phyloP scores from a whole-genome alignment of 2,329 filamentous ascomycete species.

The Aspergillus terreus region DNA sequence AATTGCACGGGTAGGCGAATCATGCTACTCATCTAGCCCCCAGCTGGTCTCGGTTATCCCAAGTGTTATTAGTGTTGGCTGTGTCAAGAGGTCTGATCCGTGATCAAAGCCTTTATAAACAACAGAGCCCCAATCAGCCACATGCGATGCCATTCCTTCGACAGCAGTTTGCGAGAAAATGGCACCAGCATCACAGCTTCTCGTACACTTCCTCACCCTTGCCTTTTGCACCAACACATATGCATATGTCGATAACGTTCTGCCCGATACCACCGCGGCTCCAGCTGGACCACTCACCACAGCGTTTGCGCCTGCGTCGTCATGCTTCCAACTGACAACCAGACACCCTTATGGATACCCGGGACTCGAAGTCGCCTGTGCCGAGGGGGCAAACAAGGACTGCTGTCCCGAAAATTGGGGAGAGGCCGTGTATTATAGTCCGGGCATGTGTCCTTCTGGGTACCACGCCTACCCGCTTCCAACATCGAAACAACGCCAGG shows the following conservation, averaged over 20 bases:
- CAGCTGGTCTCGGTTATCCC: no score
- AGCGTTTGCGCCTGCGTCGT: slow-evolving; percentile 8
- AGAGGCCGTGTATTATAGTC: slow-evolving; percentile 12
- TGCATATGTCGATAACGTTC: neutral
- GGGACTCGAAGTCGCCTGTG: slow-evolving; percentile 6
- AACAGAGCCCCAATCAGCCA: no score
- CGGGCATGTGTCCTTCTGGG: slow-evolving; percentile 10
- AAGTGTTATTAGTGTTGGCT: no score
- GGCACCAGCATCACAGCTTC: neutral
- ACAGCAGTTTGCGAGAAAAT: neutral
- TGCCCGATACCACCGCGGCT: slow-evolving; percentile 4
- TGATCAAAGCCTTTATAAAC: no score
- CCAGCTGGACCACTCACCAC: slow-evolving; percentile 11
- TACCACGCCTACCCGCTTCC: slow-evolving; percentile 12
- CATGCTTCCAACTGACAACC: slow-evolving; percentile 7
- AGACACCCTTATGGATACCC: neutral
- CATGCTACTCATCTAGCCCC: no score
- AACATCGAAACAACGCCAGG: slow-evolving; percentile 9
- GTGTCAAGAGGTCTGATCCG: no score
- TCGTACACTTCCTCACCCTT: neutral
- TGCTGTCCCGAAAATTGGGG: slow-evolving; percentile 12
- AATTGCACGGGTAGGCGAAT: no score
- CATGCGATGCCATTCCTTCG: no score
- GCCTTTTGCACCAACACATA: neutral
- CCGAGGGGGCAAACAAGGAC: slow-evolving; percentile 7